Percentiles rank a stretch among this genome's conserved stretches.
Conservation (phyloP, 2,329 filamentous ascomycete species). For the Ceratocystis diversiconidia region DNA sequence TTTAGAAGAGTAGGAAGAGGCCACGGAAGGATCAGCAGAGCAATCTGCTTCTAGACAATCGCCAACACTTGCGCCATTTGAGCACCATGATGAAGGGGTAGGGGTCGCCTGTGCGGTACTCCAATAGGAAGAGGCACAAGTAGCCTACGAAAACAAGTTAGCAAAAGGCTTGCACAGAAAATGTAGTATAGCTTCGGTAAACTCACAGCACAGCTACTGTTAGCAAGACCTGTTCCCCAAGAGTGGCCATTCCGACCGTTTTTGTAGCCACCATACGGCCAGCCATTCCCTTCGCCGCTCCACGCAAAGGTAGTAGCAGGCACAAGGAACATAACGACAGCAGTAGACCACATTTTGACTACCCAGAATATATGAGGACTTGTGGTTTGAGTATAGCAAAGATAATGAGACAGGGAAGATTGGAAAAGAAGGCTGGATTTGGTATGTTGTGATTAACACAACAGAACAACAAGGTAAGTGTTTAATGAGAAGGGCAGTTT, state of each 20-base stretch:
- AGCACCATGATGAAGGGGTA: constrained; percentile 20
- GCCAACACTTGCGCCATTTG: constrained; percentile 17
- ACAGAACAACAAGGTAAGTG: neutral
- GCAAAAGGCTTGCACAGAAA: neutral
- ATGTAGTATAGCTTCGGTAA: neutral
- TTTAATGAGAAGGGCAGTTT: neutral
- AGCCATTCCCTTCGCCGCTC: constrained; percentile 13
- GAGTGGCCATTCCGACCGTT: neutral
- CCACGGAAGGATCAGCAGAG: constrained; percentile 19
- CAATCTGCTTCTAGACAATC: constrained; percentile 21
- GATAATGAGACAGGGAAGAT: neutral
- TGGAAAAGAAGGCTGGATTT: neutral
- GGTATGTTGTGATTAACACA: neutral
- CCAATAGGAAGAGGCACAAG: constrained; percentile 22
- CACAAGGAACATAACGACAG: constrained; percentile 12
- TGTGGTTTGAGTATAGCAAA: neutral
- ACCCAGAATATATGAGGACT: neutral
- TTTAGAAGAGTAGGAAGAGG: constrained; percentile 20
- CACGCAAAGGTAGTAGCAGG: constrained; percentile 13
- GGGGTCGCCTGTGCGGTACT: constrained; percentile 21
- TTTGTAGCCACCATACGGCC: constrained; percentile 15
- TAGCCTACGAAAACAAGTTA: constrained; percentile 11
- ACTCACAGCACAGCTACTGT: constrained; percentile 19
- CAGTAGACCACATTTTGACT: constrained; percentile 13
- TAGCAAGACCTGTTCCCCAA: constrained; percentile 10